Conservation (phyloP, 768 basidiomycete genomes). For the Boletus rex-veris region DNA sequence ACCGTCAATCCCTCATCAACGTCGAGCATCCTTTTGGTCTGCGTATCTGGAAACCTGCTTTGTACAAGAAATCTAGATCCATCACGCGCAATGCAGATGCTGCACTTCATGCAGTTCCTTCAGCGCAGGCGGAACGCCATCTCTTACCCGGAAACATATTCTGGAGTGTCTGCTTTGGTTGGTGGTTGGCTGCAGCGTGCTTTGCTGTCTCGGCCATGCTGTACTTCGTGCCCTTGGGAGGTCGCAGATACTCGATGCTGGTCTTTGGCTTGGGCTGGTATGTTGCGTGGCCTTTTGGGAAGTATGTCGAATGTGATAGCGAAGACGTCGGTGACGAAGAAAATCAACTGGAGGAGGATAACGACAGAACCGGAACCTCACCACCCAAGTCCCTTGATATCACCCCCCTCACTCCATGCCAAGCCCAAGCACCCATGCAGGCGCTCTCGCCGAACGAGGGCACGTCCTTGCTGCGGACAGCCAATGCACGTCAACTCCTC, state of each 20-base stretch:
- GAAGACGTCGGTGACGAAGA: constrained; percentile 42
- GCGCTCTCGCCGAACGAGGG: constrained; percentile 39
- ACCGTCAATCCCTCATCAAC: constrained; percentile 97
- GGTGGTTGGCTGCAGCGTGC: constrained; percentile 84
- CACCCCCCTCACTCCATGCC: constrained; percentile 36
- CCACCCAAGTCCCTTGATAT: constrained; percentile 44
- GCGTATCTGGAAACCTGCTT: constrained; percentile 98
- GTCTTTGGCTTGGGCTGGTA: constrained; percentile 95
- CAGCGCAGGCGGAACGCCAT: constrained; percentile 90
- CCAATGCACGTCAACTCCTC: constrained; percentile 32
- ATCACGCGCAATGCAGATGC: constrained; percentile 96
- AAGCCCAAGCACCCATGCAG: constrained; percentile 9
- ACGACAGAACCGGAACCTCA: constrained; percentile 24
- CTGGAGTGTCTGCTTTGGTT: constrained; percentile 88
- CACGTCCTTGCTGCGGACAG: constrained; percentile 41
- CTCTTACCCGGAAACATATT: constrained; percentile 91
- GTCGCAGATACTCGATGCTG: constrained; percentile 77
- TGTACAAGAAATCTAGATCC: constrained; percentile 96
- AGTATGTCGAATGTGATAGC: constrained; percentile 88
- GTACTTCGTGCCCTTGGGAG: constrained; percentile 74
- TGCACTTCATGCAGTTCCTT: constrained; percentile 88
- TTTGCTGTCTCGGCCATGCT: constrained; percentile 65
- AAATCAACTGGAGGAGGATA: constrained; percentile 26
- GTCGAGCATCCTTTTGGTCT: constrained; percentile 99
- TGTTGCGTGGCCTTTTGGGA: constrained; percentile 96